phyloP scores from a whole-genome alignment of 2,329 filamentous ascomycete species.

The Paecilomyces fulvus region DNA sequence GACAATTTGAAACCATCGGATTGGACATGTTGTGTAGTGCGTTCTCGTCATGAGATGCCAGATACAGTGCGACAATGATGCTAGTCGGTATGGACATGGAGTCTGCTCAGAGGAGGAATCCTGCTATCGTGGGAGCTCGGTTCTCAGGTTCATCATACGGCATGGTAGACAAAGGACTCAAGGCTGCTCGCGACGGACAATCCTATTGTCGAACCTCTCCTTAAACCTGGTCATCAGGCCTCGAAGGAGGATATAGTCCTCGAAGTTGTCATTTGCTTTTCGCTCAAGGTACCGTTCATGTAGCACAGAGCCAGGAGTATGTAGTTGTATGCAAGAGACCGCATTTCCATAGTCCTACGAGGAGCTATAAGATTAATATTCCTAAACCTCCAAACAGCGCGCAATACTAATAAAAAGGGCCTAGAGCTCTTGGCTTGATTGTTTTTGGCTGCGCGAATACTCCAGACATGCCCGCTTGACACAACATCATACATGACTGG shows the following conservation, averaged over 20 bases:
- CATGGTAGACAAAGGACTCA: background rate
- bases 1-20: slow-evolving; percentile 57
- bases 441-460: too few relatives aligned
- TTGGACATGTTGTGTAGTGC: slow-evolving; percentile 30
- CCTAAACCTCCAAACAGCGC: too few relatives aligned
- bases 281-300: background rate
- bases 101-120: background rate
- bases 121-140: background rate
- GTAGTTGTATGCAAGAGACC: background rate
- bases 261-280: background rate
- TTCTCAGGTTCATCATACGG: background rate
- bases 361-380: background rate
- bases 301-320: background rate
- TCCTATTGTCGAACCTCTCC: background rate
- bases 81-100: background rate
- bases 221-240: background rate
- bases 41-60: background rate
- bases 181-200: background rate
- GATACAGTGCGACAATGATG: too few relatives aligned
- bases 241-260: background rate
- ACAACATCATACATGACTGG: too few relatives aligned
- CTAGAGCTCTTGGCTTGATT: too few relatives aligned
- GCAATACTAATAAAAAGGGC: too few relatives aligned
- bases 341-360: background rate
- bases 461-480: too few relatives aligned